Evolutionary conservation across 2,329 filamentous ascomycete species (phyloP).

Genomic region (Ascochyta fabae): DNA sequence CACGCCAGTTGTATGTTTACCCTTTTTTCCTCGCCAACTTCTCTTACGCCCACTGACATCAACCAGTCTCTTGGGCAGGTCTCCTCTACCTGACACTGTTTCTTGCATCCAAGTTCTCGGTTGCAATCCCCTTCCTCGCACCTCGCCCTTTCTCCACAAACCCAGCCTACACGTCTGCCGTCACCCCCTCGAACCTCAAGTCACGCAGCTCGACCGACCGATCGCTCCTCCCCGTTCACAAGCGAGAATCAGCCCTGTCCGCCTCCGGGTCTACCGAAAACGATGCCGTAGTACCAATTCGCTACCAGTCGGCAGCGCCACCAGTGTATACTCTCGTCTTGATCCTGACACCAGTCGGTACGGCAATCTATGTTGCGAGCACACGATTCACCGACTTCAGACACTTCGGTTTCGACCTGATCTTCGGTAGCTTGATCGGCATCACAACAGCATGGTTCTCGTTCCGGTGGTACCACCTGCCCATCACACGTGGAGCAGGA

Average conservation of each 20-base stretch:
- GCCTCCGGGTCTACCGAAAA: slow-evolving; percentile 26
- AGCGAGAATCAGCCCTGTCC: slow-evolving; percentile 31
- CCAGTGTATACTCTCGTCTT: slow-evolving; percentile 79
- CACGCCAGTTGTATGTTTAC: slow-evolving; percentile 68
- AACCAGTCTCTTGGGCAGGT: slow-evolving; percentile 72
- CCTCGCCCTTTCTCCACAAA: slow-evolving; percentile 57
- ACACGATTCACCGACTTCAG: slow-evolving; percentile 88
- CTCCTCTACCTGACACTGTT: slow-evolving; percentile 87
- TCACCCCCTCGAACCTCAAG: slow-evolving; percentile 45
- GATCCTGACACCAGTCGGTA: slow-evolving; percentile 72
- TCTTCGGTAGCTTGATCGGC: slow-evolving; percentile 84
- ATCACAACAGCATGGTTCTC: slow-evolving; percentile 72
- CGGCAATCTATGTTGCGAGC: slow-evolving; percentile 80
- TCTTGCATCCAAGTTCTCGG: slow-evolving; percentile 80
- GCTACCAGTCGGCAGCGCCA: slow-evolving; percentile 79
- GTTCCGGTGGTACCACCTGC: slow-evolving; percentile 86
- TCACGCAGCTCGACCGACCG: slow-evolving; percentile 15
- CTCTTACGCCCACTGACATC: background rate
- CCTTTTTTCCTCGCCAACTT: too few species aligned
- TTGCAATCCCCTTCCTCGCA: slow-evolving; percentile 73
- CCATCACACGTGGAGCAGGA: slow-evolving; percentile 77
- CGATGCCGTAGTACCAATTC: slow-evolving; percentile 59
- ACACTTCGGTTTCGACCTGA: slow-evolving; percentile 90
- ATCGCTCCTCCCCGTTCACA: slow-evolving; percentile 32
- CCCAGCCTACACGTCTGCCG: slow-evolving; percentile 56